A percentile compares a stretch with the other conserved stretches of the same genome.
Conservation (phyloP, 805 yeast genomes). For the Pichia nakasei region DNA sequence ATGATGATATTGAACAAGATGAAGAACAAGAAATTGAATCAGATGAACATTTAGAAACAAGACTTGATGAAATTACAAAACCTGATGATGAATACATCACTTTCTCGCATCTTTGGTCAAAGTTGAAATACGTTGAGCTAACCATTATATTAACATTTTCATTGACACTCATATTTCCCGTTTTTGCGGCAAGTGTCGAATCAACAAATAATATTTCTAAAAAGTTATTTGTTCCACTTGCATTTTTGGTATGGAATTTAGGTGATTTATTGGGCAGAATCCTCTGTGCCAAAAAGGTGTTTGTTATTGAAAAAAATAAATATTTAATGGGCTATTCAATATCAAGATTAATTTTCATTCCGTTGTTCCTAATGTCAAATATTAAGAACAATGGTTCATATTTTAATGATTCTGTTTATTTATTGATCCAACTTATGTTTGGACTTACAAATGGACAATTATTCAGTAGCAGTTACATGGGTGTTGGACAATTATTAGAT, state of each 20-base stretch:
- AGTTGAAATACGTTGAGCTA: constrained; percentile 53
- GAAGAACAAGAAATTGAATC: not conserved
- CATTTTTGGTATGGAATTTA: constrained; percentile 77
- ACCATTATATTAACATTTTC: constrained; percentile 69
- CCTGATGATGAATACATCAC: constrained; percentile 38
- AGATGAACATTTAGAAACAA: not conserved
- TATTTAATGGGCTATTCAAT: constrained; percentile 47
- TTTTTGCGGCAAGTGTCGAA: constrained; percentile 68
- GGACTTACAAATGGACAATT: constrained; percentile 88
- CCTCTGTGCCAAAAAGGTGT: constrained; percentile 41
- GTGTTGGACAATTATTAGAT: constrained; percentile 18
- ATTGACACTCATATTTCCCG: constrained; percentile 75
- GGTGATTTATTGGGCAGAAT: constrained; percentile 83
- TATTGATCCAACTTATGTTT: constrained; percentile 62
- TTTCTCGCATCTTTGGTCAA: constrained; percentile 48
- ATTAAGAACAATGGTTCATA: constrained; percentile 30
- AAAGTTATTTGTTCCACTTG: constrained; percentile 56
- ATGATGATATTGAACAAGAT: not conserved
- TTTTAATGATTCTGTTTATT: constrained; percentile 57
- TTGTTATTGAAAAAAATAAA: constrained; percentile 35
- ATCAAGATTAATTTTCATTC: constrained; percentile 51
- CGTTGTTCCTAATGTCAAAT: constrained; percentile 65
- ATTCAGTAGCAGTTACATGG: constrained; percentile 59
- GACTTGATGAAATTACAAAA: constrained; percentile 1
- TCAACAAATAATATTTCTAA: constrained; percentile 32